Conservation (phyloP, 2,329 filamentous ascomycete genomes). For the Gaeumannomyces tritici region DNA sequence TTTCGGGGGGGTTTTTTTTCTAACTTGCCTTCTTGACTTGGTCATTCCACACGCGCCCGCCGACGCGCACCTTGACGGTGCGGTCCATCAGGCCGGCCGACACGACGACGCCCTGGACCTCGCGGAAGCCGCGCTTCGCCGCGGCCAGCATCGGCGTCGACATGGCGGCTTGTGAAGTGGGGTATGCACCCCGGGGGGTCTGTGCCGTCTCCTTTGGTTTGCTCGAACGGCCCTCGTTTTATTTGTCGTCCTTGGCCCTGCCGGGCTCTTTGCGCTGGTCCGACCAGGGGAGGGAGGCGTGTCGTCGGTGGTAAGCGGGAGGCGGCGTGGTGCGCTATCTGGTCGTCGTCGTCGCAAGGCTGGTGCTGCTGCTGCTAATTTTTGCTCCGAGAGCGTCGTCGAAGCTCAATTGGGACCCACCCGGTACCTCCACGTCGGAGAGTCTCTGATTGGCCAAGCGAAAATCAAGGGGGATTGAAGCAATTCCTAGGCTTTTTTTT, state of each 20-base stretch:
- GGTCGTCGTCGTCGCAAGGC: background rate
- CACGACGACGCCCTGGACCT: conserved; percentile 61
- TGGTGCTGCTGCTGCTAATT: background rate
- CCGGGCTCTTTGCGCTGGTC: background rate
- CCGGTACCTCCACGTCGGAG: background rate
- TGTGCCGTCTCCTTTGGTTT: background rate
- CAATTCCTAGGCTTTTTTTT: background rate
- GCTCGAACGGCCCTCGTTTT: background rate
- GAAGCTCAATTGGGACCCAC: background rate
- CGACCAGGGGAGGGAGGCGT: background rate
- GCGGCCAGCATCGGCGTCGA: conserved; percentile 22
- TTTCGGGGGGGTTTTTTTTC: background rate
- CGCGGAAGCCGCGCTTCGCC: conserved; percentile 34
- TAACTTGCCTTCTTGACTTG: conserved; percentile 58
- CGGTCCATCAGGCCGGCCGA: conserved; percentile 69
- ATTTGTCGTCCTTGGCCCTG: background rate
- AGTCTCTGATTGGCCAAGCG: background rate
- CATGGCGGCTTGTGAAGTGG: conserved; percentile 17
- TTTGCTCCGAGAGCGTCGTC: background rate
- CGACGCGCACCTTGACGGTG: conserved; percentile 69
- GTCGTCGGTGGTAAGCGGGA: background rate
- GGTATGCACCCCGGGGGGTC: background rate
- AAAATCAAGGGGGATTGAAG: background rate
- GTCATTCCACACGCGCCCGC: conserved; percentile 62
- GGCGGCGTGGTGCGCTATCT: background rate